A percentile compares a stretch with the other conserved stretches of the same genome.
These are phyloP conservation scores for Hymenoscyphus albidus DNA, from an alignment of 2,329 filamentous ascomycete genomes.

Conservation along the genomic window DNA sequence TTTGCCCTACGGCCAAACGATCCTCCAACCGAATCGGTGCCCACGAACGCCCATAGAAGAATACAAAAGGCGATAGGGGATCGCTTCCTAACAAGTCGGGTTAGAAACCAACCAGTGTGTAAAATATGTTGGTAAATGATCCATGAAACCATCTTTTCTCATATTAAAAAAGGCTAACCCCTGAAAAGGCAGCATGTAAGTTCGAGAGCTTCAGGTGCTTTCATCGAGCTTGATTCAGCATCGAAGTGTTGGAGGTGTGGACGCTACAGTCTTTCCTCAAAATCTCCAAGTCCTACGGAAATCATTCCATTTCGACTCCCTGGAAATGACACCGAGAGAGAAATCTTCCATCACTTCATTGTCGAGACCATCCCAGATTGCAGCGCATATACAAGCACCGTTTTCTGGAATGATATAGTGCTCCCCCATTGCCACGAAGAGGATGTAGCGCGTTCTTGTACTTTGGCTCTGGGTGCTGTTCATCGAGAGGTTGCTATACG, in stretches of 20 bases:
- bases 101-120: background rate
- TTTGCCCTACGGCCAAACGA: slow-evolving; percentile 2
- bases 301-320: background rate
- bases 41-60: background rate
- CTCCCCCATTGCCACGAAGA: background rate
- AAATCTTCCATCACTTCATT: background rate
- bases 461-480: background rate
- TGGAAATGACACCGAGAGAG: background rate
- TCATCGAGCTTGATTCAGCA: background rate
- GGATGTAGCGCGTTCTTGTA: background rate
- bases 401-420: slow-evolving; percentile 4
- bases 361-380: background rate
- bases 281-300: background rate
- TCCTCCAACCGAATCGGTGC: background rate
- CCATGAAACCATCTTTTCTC: background rate
- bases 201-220: background rate
- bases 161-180: background rate
- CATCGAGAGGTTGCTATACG: background rate
- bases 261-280: background rate
- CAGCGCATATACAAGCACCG: background rate
- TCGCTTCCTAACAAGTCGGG: background rate
- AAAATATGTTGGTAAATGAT: background rate
- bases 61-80: background rate
- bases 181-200: background rate
- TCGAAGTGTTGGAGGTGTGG: background rate